Evolutionary conservation across 108 stramenopile genomes (phyloP).

Genomic region (Stephanodiscus triporus): DNA sequence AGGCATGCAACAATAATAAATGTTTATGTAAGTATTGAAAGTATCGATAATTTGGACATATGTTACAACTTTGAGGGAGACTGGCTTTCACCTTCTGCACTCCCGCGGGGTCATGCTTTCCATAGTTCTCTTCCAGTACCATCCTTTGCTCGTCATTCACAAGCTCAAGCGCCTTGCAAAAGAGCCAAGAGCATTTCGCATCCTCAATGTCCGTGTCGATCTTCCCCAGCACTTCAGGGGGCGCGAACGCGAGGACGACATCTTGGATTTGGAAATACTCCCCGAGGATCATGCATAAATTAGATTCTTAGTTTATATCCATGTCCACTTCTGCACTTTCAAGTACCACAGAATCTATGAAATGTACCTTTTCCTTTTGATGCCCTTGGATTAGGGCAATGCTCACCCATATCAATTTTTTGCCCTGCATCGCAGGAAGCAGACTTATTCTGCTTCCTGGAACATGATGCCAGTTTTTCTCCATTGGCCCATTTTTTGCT

Average conservation of each 20-base stretch:
- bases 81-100: constrained; percentile 78
- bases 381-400: no score
- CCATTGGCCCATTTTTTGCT: no score
- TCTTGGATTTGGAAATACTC: constrained; percentile 99
- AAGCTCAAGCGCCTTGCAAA: constrained; percentile 83
- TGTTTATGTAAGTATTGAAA: background rate
- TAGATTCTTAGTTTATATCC: no score
- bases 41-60: background rate
- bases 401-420: no score
- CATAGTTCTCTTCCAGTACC: constrained; percentile 84
- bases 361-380: no score
- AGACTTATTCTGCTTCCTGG: no score
- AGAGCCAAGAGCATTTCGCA: constrained; percentile 99
- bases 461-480: no score
- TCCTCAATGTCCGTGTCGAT: constrained; percentile 99
- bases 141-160: constrained; percentile 58
- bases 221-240: constrained; percentile 95
- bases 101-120: constrained; percentile 73
- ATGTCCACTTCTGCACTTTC: no score
- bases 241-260: constrained; percentile 96
- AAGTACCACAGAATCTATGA: no score
- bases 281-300: constrained; percentile 90
- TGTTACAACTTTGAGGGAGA: background rate
- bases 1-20: background rate
- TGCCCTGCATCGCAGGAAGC: no score